Evolutionary conservation across 768 basidiomycete species (phyloP), one percentile per base, ranked within the genome.

Genomic region (Wakefieldia striispora): DNA sequence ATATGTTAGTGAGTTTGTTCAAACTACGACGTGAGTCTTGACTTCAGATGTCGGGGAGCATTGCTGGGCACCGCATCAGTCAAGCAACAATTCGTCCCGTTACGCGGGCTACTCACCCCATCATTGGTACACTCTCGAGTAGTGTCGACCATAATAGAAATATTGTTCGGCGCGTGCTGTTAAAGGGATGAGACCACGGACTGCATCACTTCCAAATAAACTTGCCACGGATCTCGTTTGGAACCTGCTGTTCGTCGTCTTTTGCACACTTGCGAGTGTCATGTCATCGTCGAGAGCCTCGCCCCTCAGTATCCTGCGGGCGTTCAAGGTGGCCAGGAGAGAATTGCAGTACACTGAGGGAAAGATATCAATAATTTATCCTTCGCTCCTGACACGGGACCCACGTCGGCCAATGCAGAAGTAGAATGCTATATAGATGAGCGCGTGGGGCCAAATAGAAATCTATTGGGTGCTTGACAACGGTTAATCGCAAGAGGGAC

Each of bases 61-160:
- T 26, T 9, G 40, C 27, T 23, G 12, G 16, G 0, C 17, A 14
- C 35, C 31, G 12, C 11, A 19, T 54, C 37, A 55, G 33, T 31
- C 10, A n/a, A 38, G 26, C 11, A 29, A 29, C 21, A 23, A 16
- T 20, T 3, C 6, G 6, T 19, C 13, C 13, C 8, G 1, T 33
- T 31, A 13, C 17, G 23, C 16, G 10, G 4, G 6, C 21, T 20
- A n/a, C 65, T 43, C 19, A 67, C 67, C 51, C 57, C 64, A 52
- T 81, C 80, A 29, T 65, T 72, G 40, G 68, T 61, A 33, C 70
- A 72, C 48, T 83, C 82, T 24, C 80, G 73, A 35, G 73, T 81
- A 8, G 82, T 83, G 60, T 84, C 79, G 48, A 84, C 79, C 66
- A 81, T 80, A 68, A 85, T 83, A 29, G 82, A 79, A 54, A 84